These are phyloP conservation scores for Globisporangium apiculatum DNA, from an alignment of 352 stramenopile species.

Conservation along the genomic window DNA sequence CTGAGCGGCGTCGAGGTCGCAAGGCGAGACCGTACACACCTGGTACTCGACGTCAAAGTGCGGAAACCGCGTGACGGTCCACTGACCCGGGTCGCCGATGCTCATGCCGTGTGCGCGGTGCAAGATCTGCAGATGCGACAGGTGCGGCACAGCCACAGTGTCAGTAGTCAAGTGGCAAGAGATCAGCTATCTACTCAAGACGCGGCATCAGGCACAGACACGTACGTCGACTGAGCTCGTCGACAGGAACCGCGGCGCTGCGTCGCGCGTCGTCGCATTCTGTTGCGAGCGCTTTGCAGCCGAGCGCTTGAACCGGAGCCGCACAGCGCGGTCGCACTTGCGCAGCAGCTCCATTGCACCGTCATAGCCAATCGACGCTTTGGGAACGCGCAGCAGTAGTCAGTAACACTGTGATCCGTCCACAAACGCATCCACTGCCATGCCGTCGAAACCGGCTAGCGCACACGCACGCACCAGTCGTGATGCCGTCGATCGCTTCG, in stretches of 20 bases:
- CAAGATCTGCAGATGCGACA: conserved; percentile 35
- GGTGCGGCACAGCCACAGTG: not conserved
- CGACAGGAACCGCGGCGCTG: conserved; percentile 7
- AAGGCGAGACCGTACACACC: conserved; percentile 14
- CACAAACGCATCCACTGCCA: not conserved
- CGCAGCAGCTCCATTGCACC: conserved; percentile 48
- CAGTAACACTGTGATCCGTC: not conserved
- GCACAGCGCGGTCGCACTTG: conserved; percentile 47
- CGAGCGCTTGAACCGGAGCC: conserved; percentile 50
- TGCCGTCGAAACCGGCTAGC: not conserved
- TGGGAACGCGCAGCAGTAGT: conserved; percentile 4
- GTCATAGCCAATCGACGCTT: conserved; percentile 54
- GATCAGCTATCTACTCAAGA: not conserved
- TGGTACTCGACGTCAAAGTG: conserved; percentile 67
- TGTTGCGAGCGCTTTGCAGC: conserved; percentile 7
- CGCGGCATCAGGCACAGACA: not conserved
- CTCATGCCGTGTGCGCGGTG: conserved; percentile 52
- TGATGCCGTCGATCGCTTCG: conserved; percentile 65
- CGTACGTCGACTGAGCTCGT: conserved; percentile 38
- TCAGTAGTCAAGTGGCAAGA: not conserved
- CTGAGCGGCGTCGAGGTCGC: not conserved
- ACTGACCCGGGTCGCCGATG: conserved; percentile 61
- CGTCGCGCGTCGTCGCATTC: conserved; percentile 4
- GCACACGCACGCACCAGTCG: conserved; percentile 29
- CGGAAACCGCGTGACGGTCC: conserved; percentile 50